These are phyloP conservation scores for Ceratobasidium sp. DNA, from an alignment of 1,284 basidiomycete genomes.

Conservation along the genomic window DNA sequence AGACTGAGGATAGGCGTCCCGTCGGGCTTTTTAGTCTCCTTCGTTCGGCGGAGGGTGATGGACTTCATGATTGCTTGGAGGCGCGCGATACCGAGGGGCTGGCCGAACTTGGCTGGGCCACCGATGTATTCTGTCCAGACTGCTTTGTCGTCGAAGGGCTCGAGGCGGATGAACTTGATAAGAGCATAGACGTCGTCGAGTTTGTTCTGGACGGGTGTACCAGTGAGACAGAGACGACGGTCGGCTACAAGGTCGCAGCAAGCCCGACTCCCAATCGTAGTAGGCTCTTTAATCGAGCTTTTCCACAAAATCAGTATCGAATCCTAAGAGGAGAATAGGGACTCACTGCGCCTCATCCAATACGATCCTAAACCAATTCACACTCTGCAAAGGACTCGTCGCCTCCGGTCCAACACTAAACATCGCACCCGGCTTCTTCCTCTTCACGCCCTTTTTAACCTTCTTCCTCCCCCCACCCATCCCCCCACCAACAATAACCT, in stretches of 20 bases:
- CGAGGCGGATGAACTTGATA: conserved; percentile 93
- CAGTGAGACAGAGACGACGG: conserved; percentile 92
- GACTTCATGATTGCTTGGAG: conserved; percentile 98
- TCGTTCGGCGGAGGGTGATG: conserved; percentile 95
- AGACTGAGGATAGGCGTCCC: conserved; percentile 89
- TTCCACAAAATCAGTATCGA: conserved; percentile 41
- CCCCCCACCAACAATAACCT: conserved; percentile 68
- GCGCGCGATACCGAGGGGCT: conserved; percentile 90
- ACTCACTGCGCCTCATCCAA: conserved; percentile 98
- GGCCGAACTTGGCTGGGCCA: conserved; percentile 90
- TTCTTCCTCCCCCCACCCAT: conserved; percentile 71
- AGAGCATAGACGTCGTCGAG: conserved; percentile 97
- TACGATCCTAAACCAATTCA: conserved; percentile 98
- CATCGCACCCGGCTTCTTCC: conserved; percentile 54
- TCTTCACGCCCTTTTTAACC: conserved; percentile 67
- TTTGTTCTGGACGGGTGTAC: conserved; percentile 99
- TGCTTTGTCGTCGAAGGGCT: conserved; percentile 93
- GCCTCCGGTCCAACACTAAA: conserved; percentile 63
- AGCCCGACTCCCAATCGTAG: conserved; percentile 93
- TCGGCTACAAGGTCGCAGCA: conserved; percentile 96
- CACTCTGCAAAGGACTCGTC: conserved; percentile 90
- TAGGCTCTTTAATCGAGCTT: conserved; percentile 96
- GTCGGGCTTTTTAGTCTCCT: conserved; percentile 86
- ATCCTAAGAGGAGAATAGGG: conserved; percentile 33
- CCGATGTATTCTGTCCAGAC: conserved; percentile 95